Percentiles rank a stretch among this genome's conserved stretches.
Conservation (phyloP, 163 green algal species). For the Volvox carteri region DNA sequence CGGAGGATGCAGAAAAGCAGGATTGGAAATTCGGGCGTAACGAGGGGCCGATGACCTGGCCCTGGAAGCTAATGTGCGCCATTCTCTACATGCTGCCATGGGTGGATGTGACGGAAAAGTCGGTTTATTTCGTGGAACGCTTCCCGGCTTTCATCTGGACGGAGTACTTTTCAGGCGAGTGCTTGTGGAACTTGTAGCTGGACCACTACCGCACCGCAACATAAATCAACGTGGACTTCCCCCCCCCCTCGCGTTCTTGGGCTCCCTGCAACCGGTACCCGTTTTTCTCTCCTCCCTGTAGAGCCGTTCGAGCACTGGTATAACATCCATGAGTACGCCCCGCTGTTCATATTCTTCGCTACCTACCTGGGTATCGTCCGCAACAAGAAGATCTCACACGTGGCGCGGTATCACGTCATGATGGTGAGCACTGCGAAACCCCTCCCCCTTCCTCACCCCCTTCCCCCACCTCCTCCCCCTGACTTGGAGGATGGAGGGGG, state of each 20-base stretch:
- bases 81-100: constrained; percentile 82
- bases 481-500: no score
- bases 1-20: constrained; percentile 71
- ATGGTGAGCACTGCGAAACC: constrained; percentile 64
- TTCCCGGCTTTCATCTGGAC: constrained; percentile 77
- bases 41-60: constrained; percentile 71
- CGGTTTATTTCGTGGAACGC: constrained; percentile 77
- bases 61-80: constrained; percentile 76
- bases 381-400: constrained; percentile 78
- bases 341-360: constrained; percentile 80
- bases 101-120: constrained; percentile 80
- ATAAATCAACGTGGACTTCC: no score
- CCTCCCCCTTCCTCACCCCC: not conserved
- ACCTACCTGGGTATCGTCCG: constrained; percentile 78
- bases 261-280: no score
- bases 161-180: constrained; percentile 76
- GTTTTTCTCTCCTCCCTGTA: constrained; percentile 32
- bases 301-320: constrained; percentile 82
- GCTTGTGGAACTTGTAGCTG: not conserved
- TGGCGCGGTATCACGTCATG: constrained; percentile 80
- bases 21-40: constrained; percentile 78
- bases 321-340: constrained; percentile 80
- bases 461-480: no score
- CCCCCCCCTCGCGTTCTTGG: no score
- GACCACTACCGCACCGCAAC: not conserved